These are phyloP conservation scores for Cyberlindnera bimundalis DNA, from an alignment of 805 yeast genomes.

Conservation along the genomic window DNA sequence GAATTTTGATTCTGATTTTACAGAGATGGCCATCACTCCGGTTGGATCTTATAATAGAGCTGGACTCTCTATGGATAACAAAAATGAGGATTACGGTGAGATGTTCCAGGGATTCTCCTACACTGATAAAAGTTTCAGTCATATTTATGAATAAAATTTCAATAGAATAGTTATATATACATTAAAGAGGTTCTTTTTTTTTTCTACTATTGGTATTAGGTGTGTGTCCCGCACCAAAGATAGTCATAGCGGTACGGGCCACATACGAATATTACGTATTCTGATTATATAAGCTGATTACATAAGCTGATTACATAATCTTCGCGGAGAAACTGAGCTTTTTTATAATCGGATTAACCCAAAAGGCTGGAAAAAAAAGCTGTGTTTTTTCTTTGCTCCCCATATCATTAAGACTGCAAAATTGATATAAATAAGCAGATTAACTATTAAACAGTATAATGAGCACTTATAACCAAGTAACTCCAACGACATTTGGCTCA, in stretches of 20 bases:
- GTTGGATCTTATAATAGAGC: conserved; percentile 20
- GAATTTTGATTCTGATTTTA: conserved; percentile 78
- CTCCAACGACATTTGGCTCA: conserved; percentile 13
- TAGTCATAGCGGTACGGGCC: too few relatives aligned
- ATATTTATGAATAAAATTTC: conserved; percentile 18
- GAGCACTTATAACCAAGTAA: conserved; percentile 17
- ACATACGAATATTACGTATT: too few relatives aligned
- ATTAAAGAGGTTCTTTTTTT: background rate
- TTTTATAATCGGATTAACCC: too few relatives aligned
- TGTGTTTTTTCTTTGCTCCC: too few relatives aligned
- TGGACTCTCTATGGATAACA: conserved; percentile 1
- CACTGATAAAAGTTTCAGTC: conserved; percentile 29
- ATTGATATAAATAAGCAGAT: too few relatives aligned
- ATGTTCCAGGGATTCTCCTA: conserved; percentile 45
- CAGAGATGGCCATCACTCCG: conserved; percentile 52
- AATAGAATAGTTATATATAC: background rate
- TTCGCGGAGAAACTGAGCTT: too few relatives aligned
- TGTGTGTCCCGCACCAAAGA: background rate
- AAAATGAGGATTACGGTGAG: conserved; percentile 16
- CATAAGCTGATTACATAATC: too few relatives aligned
- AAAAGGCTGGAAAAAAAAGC: too few relatives aligned
- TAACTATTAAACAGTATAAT: conserved; percentile 1
- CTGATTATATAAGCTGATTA: too few relatives aligned
- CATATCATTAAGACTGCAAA: too few relatives aligned
- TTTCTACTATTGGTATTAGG: background rate